Percentiles rank a stretch among this genome's conserved stretches.
Conservation (phyloP, 495 filamentous ascomycete species). For the Daldinia bambusicola region DNA sequence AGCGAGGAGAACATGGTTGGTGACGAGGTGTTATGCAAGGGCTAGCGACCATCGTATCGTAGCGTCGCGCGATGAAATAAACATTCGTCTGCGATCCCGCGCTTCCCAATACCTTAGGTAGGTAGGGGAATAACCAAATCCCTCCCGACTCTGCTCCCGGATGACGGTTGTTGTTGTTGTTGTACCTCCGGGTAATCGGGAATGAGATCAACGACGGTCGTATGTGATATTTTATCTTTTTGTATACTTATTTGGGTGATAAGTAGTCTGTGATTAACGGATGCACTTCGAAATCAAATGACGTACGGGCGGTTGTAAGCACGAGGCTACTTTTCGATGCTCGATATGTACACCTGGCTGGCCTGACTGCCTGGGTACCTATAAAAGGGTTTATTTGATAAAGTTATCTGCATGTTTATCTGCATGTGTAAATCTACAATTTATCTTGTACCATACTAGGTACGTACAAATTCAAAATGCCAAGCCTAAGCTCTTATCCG, state of each 20-base stretch:
- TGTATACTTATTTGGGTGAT: not conserved
- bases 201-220: conserved; percentile 5
- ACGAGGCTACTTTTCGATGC: conserved; percentile 14
- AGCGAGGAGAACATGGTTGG: conserved; percentile 86
- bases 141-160: not conserved
- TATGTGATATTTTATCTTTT: conserved; percentile 5
- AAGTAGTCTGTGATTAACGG: not conserved
- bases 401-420: too few relatives aligned
- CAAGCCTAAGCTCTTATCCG: conserved; percentile 29
- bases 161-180: conserved; percentile 17
- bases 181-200: conserved; percentile 9
- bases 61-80: conserved; percentile 18
- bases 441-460: not conserved
- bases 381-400: not conserved
- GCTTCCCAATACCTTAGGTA: conserved; percentile 14
- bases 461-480: conserved; percentile 12
- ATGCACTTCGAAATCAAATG: conserved; percentile 19
- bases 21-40: conserved; percentile 26
- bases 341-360: too few relatives aligned
- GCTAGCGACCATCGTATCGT: conserved; percentile 47
- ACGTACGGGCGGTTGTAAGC: conserved; percentile 20
- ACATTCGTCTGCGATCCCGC: conserved; percentile 28
- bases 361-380: too few relatives aligned
- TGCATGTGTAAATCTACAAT: conserved; percentile 23
- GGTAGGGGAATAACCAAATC: conserved; percentile 6